phyloP scores from a whole-genome alignment of 163 green algal genomes.

The Dunaliella salina region DNA sequence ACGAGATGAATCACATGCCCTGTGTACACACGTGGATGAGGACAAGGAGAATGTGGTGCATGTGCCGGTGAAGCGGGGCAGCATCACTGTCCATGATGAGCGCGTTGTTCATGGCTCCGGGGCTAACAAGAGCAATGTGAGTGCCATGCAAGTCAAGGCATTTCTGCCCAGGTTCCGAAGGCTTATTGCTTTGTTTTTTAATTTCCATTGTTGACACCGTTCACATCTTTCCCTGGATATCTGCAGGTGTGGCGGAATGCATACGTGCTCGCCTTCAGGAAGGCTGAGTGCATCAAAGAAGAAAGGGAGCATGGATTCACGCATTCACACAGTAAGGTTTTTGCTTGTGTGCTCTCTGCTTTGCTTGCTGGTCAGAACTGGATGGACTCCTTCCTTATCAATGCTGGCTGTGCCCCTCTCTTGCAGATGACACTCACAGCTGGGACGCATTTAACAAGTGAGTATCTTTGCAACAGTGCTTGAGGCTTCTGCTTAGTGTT shows the following conservation, averaged over 20 bases:
- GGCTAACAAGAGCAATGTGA: slow-evolving; percentile 26
- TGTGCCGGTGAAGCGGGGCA: slow-evolving; percentile 42
- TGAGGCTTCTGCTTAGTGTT: too few species aligned
- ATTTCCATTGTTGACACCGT: neutral
- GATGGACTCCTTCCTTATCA: neutral
- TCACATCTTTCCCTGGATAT: too few species aligned
- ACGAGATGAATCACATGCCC: slow-evolving; percentile 54
- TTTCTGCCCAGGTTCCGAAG: too few species aligned
- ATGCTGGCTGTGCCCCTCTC: slow-evolving; percentile 35
- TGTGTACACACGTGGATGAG: slow-evolving; percentile 41
- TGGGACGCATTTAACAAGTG: slow-evolving; percentile 54
- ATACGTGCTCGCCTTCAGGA: slow-evolving; percentile 55
- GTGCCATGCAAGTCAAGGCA: slow-evolving; percentile 28
- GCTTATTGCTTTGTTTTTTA: too few species aligned
- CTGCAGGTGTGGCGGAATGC: slow-evolving; percentile 41
- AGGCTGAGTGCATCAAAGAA: slow-evolving; percentile 44
- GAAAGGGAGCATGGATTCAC: slow-evolving; percentile 57
- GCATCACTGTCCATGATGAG: slow-evolving; percentile 67
- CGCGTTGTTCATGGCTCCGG: slow-evolving; percentile 49
- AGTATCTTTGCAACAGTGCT: too few species aligned
- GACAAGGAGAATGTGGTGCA: slow-evolving; percentile 24
- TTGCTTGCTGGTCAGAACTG: neutral
- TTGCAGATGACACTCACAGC: slow-evolving; percentile 38
- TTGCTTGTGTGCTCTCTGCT: neutral
- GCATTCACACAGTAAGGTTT: slow-evolving; percentile 21